phyloP scores from a whole-genome alignment of 2,329 filamentous ascomycete species.

The Trichoderma semiorbis region DNA sequence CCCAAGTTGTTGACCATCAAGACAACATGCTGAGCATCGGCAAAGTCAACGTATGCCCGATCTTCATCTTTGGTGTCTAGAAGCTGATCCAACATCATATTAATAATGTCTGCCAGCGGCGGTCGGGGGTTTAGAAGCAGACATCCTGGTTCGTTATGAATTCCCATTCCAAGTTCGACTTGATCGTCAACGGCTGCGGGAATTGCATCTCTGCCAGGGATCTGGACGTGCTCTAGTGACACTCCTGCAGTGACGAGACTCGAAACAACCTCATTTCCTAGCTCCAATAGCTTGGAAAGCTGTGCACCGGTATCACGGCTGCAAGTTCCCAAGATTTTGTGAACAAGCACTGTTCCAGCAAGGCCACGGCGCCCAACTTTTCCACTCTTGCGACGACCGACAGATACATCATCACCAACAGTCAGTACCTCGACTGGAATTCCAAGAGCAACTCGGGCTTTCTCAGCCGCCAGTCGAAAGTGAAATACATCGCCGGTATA shows the following conservation, averaged over 20 bases:
- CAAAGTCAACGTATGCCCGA: background rate
- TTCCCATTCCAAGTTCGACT: background rate
- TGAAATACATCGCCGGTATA: background rate
- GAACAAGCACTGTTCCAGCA: background rate
- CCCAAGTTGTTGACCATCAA: background rate
- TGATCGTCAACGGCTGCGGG: background rate
- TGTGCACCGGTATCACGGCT: background rate
- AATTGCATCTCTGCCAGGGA: background rate
- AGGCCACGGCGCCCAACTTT: background rate
- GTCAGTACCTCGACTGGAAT: background rate
- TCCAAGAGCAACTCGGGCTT: background rate
- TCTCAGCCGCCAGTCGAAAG: background rate
- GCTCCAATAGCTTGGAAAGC: background rate
- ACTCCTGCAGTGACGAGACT: background rate
- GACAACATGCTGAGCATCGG: background rate
- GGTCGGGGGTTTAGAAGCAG: background rate
- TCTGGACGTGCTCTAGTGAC: background rate
- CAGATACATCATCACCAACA: background rate
- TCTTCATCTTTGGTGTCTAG: background rate
- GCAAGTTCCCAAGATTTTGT: background rate
- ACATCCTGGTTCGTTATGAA: background rate
- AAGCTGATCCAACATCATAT: background rate
- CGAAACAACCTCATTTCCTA: background rate
- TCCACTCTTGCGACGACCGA: constrained; percentile 1
- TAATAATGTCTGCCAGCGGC: background rate